Evolutionary conservation across 2,329 filamentous ascomycete species (phyloP), one percentile per base, ranked within the genome.

Genomic region (Akanthomyces lecanii): DNA sequence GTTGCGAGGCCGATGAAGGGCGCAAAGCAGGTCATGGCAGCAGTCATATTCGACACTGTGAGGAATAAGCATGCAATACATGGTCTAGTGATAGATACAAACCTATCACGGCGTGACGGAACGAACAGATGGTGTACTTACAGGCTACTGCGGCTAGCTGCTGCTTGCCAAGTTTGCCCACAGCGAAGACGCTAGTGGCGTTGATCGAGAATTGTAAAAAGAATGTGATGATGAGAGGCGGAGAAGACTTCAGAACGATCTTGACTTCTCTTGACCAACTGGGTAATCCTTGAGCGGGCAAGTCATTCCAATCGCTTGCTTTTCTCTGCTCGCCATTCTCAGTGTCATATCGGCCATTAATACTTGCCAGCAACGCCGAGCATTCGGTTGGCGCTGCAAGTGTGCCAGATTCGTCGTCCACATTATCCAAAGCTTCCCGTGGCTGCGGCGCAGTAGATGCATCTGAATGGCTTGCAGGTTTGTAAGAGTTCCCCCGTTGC

Each of bases 1-100:
- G 94, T 98, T 0, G 92, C 89, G 14, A 98, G 82, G 23, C 92
- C 90, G 71, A 92, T 89, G 71, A 91, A 89, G 18, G 91, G 86
- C 0, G 89, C 89, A 70, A 90, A 88, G 63, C 89, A 91, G 12
- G 85, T 90, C 69, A 95, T 93, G 66, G 87, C 91, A 30, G 89
- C 88, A 2, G 89, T 91, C 90, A 94, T 94, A 69, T 87, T 87
- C 62, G 78, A 77, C 69, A 80, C 73, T 75, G 54, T 28, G 25
- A 21, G 23, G 53, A 30, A 25, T 57, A 30, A 55, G 36, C n/a
- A 52, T 52, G 30, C 50, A n/a, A n/a, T n/a, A 38, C 12, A 28
- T 2, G 3, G 23, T 14, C 11, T 30, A 38, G n/a, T 53, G n/a
- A 21, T 10, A 5, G 38, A 8, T 16, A 2, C 14, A 12, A 36